phyloP scores from a whole-genome alignment of 768 basidiomycete species.

The Tricholoma flavovirens region DNA sequence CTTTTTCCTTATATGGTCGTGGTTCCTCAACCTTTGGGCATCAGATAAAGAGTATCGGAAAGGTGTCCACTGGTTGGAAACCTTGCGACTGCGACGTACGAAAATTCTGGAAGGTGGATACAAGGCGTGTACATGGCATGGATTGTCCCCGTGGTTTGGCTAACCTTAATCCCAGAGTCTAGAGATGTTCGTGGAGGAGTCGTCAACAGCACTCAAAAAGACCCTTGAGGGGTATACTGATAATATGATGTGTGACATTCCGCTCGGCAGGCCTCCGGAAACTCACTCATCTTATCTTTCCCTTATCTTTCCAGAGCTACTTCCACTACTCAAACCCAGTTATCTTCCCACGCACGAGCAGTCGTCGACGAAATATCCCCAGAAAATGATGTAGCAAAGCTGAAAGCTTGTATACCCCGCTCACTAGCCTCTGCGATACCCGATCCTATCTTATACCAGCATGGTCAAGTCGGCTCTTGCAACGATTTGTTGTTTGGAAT shows the following conservation, averaged over 20 bases:
- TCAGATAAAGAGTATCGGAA: slow-evolving; percentile 87
- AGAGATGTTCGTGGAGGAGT: slow-evolving; percentile 73
- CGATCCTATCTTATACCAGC: slow-evolving; percentile 68
- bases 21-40: slow-evolving; percentile 3
- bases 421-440: slow-evolving; percentile 62
- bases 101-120: slow-evolving; percentile 82
- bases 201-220: slow-evolving; percentile 54
- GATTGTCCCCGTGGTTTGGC: background rate
- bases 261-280: background rate
- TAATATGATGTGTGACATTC: slow-evolving; percentile 60
- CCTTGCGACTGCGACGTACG: slow-evolving; percentile 71
- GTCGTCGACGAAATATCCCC: slow-evolving; percentile 65
- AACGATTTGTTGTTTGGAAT: slow-evolving; percentile 88
- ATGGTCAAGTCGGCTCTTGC: slow-evolving; percentile 79
- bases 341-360: slow-evolving; percentile 58
- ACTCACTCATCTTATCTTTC: background rate
- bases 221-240: slow-evolving; percentile 73
- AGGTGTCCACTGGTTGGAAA: slow-evolving; percentile 90
- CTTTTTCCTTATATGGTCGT: background rate
- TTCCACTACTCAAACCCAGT: slow-evolving; percentile 64
- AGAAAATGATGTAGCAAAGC: slow-evolving; percentile 57
- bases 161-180: slow-evolving; percentile 49
- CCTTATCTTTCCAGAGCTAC: slow-evolving; percentile 53
- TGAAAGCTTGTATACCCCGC: slow-evolving; percentile 53
- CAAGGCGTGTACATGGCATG: slow-evolving; percentile 43